These are phyloP conservation scores for Xanthoconium separans DNA, from an alignment of 1,284 basidiomycete genomes.

Conservation along the genomic window DNA sequence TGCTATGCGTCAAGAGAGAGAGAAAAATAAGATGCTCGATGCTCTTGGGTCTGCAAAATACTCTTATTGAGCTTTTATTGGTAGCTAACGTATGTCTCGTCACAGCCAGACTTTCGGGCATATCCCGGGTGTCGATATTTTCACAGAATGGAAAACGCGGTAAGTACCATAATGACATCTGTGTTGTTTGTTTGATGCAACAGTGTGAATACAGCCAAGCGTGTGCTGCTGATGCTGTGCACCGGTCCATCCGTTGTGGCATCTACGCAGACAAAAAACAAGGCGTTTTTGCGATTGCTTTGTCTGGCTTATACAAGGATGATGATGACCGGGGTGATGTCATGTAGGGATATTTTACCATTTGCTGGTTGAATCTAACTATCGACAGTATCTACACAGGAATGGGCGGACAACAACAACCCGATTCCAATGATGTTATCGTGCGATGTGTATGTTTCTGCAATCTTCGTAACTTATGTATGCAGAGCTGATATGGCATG, in stretches of 20 bases:
- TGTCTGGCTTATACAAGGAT: constrained; percentile 25
- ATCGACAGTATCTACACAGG: constrained; percentile 29
- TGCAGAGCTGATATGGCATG: no score
- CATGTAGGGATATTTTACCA: constrained; percentile 17
- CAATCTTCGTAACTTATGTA: no score
- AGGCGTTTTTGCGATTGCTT: constrained; percentile 20
- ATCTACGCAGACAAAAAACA: constrained; percentile 17
- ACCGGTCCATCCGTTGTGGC: constrained; percentile 14
- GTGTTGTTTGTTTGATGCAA: neutral
- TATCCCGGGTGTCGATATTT: constrained; percentile 22
- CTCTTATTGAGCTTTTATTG: neutral
- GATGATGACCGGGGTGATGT: constrained; percentile 26
- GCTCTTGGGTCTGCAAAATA: no score
- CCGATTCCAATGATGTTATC: neutral
- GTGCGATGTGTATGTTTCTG: neutral
- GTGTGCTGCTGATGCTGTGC: constrained; percentile 21
- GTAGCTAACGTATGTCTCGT: neutral
- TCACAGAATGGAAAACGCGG: constrained; percentile 17
- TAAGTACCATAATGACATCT: neutral
- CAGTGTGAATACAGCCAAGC: constrained; percentile 2
- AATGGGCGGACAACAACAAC: constrained; percentile 14
- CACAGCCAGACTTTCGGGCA: constrained; percentile 16
- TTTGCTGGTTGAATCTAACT: constrained; percentile 1
- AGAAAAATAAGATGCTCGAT: no score
- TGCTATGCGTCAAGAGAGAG: no score